A percentile compares a stretch with the other conserved stretches of the same genome.
phyloP scores from a whole-genome alignment of 306 rosid genomes.

The Casuarina cunninghamiana region DNA sequence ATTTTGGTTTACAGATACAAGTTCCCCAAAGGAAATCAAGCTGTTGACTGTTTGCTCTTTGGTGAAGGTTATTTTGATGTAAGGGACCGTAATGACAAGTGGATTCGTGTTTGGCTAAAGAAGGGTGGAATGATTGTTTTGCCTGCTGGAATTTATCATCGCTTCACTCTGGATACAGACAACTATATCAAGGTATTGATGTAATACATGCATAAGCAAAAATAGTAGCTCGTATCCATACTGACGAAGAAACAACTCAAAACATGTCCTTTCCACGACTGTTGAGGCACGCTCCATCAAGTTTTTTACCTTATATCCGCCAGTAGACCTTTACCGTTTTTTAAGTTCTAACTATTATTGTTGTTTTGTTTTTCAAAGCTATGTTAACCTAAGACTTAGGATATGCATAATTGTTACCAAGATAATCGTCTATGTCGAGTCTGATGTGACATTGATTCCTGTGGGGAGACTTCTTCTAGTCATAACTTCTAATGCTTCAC shows the following conservation, averaged over 20 bases:
- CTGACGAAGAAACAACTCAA: background rate
- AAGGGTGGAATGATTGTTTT: conserved; percentile 95
- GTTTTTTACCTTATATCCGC: background rate
- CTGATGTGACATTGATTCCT: background rate
- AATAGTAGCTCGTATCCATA: background rate
- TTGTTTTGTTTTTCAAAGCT: background rate
- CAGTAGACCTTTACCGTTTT: background rate
- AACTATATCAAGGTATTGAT: conserved; percentile 87
- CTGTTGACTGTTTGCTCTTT: conserved; percentile 26
- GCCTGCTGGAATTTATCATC: conserved; percentile 98
- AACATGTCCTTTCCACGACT: background rate
- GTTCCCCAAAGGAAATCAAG: background rate
- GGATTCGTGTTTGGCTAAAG: conserved; percentile 94
- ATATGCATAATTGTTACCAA: background rate
- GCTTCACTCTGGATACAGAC: conserved; percentile 85
- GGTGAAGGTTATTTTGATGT: conserved; percentile 93
- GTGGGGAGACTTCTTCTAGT: background rate
- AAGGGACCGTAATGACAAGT: conserved; percentile 72
- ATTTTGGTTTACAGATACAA: conserved; percentile 10
- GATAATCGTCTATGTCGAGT: background rate
- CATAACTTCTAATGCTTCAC: background rate
- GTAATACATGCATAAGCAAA: conserved; percentile 7
- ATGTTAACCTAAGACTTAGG: background rate
- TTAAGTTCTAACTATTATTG: background rate
- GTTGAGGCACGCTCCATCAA: background rate